Conservation (phyloP, 106 monocot genomes). For the Dendrobium officinale region DNA sequence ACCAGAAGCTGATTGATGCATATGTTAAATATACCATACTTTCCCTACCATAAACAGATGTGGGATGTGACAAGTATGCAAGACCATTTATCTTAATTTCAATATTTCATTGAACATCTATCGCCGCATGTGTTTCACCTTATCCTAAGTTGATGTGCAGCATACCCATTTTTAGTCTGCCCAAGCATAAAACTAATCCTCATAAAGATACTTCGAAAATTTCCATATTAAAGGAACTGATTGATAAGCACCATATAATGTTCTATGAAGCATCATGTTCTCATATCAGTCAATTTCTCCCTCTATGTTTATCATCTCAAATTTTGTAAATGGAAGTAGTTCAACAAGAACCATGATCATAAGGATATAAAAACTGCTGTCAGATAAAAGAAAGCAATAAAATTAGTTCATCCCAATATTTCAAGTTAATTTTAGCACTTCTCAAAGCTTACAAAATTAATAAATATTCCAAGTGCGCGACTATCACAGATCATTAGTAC, state of each 20-base stretch:
- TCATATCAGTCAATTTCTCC: neutral
- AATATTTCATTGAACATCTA: neutral
- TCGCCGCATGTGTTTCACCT: neutral
- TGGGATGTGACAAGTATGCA: neutral
- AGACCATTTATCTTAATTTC: neutral
- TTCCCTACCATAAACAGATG: neutral
- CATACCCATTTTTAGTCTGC: neutral
- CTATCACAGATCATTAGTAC: no score
- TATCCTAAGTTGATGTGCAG: neutral
- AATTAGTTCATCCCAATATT: neutral
- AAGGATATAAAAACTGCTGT: neutral
- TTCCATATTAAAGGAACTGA: neutral
- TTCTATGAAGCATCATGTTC: neutral
- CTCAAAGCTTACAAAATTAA: no score
- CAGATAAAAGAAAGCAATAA: neutral
- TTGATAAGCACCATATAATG: neutral
- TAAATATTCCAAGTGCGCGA: no score
- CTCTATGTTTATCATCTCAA: neutral
- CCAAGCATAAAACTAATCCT: neutral
- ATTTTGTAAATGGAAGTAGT: neutral
- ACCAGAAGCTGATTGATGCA: no score
- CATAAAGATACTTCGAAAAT: neutral
- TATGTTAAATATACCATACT: no score
- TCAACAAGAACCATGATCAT: neutral
- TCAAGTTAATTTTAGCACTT: neutral